These are phyloP conservation scores for Lagenidium giganteum DNA, from an alignment of 352 stramenopile genomes.

Conservation along the genomic window DNA sequence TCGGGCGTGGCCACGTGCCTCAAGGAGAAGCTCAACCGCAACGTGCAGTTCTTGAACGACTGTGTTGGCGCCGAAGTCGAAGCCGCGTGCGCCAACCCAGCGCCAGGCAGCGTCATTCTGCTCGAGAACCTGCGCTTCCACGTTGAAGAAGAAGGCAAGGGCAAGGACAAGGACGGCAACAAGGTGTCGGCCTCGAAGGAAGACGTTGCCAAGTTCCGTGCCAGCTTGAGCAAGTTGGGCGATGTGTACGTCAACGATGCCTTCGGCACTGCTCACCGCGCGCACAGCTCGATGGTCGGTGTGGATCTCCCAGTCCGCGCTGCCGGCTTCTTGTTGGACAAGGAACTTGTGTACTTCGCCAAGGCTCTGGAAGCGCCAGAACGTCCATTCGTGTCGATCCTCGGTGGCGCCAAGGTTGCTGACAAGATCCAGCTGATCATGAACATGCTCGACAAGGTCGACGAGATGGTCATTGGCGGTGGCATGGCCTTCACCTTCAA, in stretches of 20 bases:
- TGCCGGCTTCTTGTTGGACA: constrained; percentile 97
- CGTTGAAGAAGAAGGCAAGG: constrained; percentile 93
- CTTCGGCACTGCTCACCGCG: constrained; percentile 98
- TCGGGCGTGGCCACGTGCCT: constrained; percentile 91
- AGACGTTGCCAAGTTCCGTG: constrained; percentile 89
- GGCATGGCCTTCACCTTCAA: constrained; percentile 99
- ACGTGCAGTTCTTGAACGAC: constrained; percentile 94
- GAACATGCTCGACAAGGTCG: constrained; percentile 98
- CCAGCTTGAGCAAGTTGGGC: constrained; percentile 88
- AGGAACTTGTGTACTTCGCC: constrained; percentile 99
- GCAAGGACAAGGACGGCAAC: constrained; percentile 71
- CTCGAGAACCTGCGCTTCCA: constrained; percentile 99
- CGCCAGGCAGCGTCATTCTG: constrained; percentile 89
- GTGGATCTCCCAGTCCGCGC: constrained; percentile 87
- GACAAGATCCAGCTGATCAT: constrained; percentile 99
- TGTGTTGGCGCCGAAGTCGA: constrained; percentile 93
- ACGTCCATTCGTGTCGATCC: constrained; percentile 96
- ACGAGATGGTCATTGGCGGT: constrained; percentile 98
- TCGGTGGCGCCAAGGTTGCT: constrained; percentile 99
- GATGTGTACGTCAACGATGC: constrained; percentile 99
- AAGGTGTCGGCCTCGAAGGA: constrained; percentile 92
- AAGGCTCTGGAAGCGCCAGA: constrained; percentile 97
- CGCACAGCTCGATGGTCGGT: constrained; percentile 98
- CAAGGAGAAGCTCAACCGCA: constrained; percentile 85
- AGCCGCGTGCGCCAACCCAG: constrained; percentile 55